phyloP scores from a whole-genome alignment of 106 monocot species.

The Dendrobium catenatum region DNA sequence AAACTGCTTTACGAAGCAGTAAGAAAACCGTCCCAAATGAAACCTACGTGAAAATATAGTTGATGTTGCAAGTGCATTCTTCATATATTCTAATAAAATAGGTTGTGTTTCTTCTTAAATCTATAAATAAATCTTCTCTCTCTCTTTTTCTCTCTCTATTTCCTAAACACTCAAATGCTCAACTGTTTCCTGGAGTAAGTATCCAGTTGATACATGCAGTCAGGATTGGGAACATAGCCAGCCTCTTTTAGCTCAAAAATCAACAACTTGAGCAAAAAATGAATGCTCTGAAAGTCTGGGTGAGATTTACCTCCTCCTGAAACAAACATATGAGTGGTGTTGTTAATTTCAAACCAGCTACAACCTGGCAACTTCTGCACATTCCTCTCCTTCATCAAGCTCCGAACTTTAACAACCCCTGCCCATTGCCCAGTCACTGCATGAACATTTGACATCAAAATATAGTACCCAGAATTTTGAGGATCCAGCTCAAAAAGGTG shows the following conservation, averaged over 20 bases:
- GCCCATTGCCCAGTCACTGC: conserved; percentile 68
- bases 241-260: conserved; percentile 52
- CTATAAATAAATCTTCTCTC: background rate
- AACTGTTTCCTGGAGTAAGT: background rate
- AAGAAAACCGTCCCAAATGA: too few species aligned
- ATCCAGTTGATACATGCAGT: conserved; percentile 15
- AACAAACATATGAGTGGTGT: conserved; percentile 49
- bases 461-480: conserved; percentile 85
- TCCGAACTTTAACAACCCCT: conserved; percentile 51
- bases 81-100: too few species aligned
- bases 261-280: conserved; percentile 42
- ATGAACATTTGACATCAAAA: conserved; percentile 77
- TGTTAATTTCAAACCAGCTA: conserved; percentile 79
- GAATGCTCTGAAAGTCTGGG: conserved; percentile 37
- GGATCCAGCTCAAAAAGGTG: conserved; percentile 78
- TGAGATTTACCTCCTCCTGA: conserved; percentile 53
- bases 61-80: too few species aligned
- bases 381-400: conserved; percentile 72
- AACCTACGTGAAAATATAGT: too few species aligned
- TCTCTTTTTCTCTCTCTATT: background rate
- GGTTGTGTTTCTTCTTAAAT: too few species aligned
- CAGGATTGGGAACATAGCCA: conserved; percentile 65
- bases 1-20: too few species aligned
- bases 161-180: background rate
- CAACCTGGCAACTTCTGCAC: conserved; percentile 70